A percentile compares a stretch with the other conserved stretches of the same genome.
Evolutionary conservation across 2,329 filamentous ascomycete species (phyloP).

Genomic region (Aspergillus sp.): DNA sequence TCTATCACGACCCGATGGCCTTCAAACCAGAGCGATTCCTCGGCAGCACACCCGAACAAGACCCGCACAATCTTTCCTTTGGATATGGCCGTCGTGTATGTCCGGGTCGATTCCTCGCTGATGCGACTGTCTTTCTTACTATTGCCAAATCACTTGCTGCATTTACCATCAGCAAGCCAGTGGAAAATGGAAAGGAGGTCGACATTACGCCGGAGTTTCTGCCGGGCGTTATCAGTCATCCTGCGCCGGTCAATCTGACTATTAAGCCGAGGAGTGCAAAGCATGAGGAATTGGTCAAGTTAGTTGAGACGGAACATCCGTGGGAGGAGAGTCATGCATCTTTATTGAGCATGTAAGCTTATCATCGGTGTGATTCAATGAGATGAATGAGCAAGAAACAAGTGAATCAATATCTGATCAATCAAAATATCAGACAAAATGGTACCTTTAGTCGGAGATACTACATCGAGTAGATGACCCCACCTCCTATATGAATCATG

Average conservation of each 20-base stretch:
- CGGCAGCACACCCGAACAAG: slow-evolving; percentile 27
- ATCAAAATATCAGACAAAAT: no score
- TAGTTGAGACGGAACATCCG: slow-evolving; percentile 31
- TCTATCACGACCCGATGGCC: slow-evolving; percentile 29
- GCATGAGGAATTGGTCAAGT: slow-evolving; percentile 29
- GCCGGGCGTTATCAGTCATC: slow-evolving; percentile 32
- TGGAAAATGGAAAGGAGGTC: slow-evolving; percentile 33
- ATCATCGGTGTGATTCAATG: no score
- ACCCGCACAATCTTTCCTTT: slow-evolving; percentile 26
- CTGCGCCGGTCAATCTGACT: slow-evolving; percentile 27
- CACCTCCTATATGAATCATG: no score
- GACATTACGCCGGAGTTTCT: slow-evolving; percentile 32
- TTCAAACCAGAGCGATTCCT: slow-evolving; percentile 45
- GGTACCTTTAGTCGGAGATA: no score
- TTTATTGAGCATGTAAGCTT: no score
- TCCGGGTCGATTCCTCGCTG: slow-evolving; percentile 38
- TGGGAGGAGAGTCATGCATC: slow-evolving; percentile 36
- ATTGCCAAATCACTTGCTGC: slow-evolving; percentile 43
- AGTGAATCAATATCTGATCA: no score
- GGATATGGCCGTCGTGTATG: slow-evolving; percentile 42
- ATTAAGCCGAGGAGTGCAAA: slow-evolving; percentile 31
- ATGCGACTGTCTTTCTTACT: slow-evolving; percentile 36
- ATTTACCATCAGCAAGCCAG: slow-evolving; percentile 39
- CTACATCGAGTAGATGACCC: no score
- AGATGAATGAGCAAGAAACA: no score